phyloP scores from a whole-genome alignment of 306 rosid genomes.

The Rubus idaeus region DNA sequence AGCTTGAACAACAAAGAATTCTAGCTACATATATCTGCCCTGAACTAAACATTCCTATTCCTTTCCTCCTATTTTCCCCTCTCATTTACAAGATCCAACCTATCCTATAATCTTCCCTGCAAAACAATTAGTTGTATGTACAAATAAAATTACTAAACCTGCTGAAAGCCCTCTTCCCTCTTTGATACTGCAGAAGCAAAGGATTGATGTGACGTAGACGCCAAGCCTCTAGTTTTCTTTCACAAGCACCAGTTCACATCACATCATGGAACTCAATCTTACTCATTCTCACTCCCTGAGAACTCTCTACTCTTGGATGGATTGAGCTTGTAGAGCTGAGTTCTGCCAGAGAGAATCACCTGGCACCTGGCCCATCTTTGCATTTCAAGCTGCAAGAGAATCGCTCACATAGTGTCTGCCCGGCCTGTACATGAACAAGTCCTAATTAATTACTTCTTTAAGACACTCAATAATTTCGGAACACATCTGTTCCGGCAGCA shows the following conservation, averaged over 20 bases:
- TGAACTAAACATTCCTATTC: constrained; percentile 42
- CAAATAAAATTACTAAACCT: constrained; percentile 40
- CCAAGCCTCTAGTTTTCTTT: not conserved
- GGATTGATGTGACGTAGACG: not conserved
- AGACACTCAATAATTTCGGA: not conserved
- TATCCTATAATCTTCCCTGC: constrained; percentile 54
- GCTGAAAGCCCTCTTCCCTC: constrained; percentile 38
- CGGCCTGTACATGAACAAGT: not conserved
- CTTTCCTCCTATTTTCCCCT: constrained; percentile 42
- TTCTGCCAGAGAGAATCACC: not conserved
- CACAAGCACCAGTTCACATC: not conserved
- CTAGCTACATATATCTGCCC: constrained; percentile 37
- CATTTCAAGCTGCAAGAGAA: not conserved
- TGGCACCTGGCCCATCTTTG: not conserved
- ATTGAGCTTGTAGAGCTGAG: constrained; percentile 1
- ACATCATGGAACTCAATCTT: not conserved
- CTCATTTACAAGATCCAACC: constrained; percentile 53
- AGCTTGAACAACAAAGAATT: constrained; percentile 31
- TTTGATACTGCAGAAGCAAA: constrained; percentile 16
- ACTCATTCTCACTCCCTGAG: not conserved
- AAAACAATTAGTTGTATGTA: constrained; percentile 49
- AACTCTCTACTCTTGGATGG: not conserved
- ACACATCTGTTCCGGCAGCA: not conserved
- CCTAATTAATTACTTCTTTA: not conserved
- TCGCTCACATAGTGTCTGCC: not conserved